Evolutionary conservation across 2,329 filamentous ascomycete species (phyloP).

Genomic region (Acrocalymma vagum): DNA sequence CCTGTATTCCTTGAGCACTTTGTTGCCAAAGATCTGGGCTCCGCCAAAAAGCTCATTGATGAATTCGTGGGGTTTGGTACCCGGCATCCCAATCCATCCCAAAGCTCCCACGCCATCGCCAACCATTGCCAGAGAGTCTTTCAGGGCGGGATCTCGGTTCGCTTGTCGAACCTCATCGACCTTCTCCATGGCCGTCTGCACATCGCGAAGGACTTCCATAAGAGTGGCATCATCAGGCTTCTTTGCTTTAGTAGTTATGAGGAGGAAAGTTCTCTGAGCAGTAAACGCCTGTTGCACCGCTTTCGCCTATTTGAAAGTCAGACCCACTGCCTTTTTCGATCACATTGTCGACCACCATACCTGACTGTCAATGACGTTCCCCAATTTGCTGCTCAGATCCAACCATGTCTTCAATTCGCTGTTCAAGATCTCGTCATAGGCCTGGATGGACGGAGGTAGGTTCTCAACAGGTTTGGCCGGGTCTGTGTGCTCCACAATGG

Average conservation of each 20-base stretch:
- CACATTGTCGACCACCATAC: slow-evolving; percentile 54
- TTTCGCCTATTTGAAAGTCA: slow-evolving; percentile 54
- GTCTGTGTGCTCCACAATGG: slow-evolving; percentile 32
- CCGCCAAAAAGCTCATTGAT: slow-evolving; percentile 84
- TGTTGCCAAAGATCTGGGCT: slow-evolving; percentile 93
- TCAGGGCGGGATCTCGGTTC: slow-evolving; percentile 77
- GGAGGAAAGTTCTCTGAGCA: slow-evolving; percentile 86
- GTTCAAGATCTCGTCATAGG: slow-evolving; percentile 83
- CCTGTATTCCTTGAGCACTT: slow-evolving; percentile 90
- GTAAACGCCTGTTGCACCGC: slow-evolving; percentile 74
- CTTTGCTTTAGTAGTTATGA: slow-evolving; percentile 89
- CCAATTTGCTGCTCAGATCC: slow-evolving; percentile 78
- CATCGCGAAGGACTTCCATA: slow-evolving; percentile 83
- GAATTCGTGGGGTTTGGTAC: slow-evolving; percentile 78
- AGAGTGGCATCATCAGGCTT: slow-evolving; percentile 81
- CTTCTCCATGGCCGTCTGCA: slow-evolving; percentile 81
- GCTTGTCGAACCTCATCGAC: slow-evolving; percentile 83
- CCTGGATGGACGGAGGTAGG: slow-evolving; percentile 74
- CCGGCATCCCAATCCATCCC: slow-evolving; percentile 75
- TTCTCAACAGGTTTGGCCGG: slow-evolving; percentile 49
- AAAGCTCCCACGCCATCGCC: slow-evolving; percentile 89
- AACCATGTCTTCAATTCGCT: slow-evolving; percentile 80
- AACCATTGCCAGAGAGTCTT: slow-evolving; percentile 85
- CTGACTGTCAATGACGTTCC: slow-evolving; percentile 81
- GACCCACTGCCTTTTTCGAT: neutral